Evolutionary conservation across 2,329 filamentous ascomycete species (phyloP), one percentile per base, ranked within the genome.

Genomic region (Cytospora mali): DNA sequence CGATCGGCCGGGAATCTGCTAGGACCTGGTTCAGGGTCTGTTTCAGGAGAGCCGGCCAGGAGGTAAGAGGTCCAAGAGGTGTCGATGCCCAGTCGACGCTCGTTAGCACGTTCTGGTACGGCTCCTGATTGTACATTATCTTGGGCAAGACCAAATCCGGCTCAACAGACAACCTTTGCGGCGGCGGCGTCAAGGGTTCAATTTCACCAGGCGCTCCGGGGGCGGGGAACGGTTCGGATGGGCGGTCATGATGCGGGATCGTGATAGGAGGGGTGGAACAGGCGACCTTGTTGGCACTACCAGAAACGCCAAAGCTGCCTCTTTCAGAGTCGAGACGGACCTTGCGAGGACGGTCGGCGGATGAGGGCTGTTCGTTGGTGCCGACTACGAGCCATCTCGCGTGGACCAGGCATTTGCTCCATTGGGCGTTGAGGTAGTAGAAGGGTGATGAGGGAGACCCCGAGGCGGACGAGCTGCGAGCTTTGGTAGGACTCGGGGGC

Each of bases 1-100:
- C 83, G 23, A 82, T 81, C 4, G 82, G 81, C 18, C 74, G 71
- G 28, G 74, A 75, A 68, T 80, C 77, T 28, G 74, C 73, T 31
- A 80, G 70, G 39, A 77, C 73, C 58, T 79, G 73, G 62, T 76
- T 74, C 62, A 76, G 72, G 1, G 72, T 73, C 52, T 80, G 77
- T 35, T 79, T 77, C 23, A 84, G 76, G 18, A 75, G 73, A 2
- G 71, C 46, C 14, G 76, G 73, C 81, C 81, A 84, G 52, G 62
- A 66, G 1, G 71, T 60, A 67, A 81, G 75, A 1, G 76, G 75
- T 0, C 81, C 81, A 2, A 82, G 72, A 11, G 78, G 76, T 0
- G 80, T 82, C 6, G 67, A 67, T 1, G 71, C 71, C 80, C 81
- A 84, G 68, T 82, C 74, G 6, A 80, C 69, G 25, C 68, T 74